Conservation (phyloP, 768 basidiomycete genomes). For the Calvatia gigantea region DNA sequence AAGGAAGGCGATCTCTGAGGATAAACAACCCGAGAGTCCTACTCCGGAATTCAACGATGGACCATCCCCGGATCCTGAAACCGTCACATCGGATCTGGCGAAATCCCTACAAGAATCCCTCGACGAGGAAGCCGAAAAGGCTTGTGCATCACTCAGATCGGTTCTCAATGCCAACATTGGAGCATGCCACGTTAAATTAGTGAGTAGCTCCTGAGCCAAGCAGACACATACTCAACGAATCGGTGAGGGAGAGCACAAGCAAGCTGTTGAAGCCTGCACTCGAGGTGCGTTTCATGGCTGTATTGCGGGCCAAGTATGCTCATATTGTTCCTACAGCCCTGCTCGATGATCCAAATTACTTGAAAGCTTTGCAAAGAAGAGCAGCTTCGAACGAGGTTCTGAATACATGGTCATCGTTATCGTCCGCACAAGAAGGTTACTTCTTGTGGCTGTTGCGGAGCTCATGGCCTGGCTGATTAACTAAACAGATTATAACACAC, state of each 20-base stretch:
- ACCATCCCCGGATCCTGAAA: conserved; percentile 18
- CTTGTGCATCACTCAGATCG: conserved; percentile 37
- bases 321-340: conserved; percentile 50
- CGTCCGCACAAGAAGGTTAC: conserved; percentile 80
- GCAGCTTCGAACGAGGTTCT: conserved; percentile 81
- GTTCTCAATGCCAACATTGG: conserved; percentile 85
- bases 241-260: conserved; percentile 69
- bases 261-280: conserved; percentile 77
- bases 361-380: conserved; percentile 88
- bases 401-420: conserved; percentile 78
- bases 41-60: conserved; percentile 14
- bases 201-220: conserved; percentile 29
- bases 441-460: too few relatives aligned
- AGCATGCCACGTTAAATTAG: conserved; percentile 80
- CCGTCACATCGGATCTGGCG: neutral
- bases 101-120: conserved; percentile 1
- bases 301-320: neutral
- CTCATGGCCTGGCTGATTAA: neutral
- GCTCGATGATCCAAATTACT: conserved; percentile 78
- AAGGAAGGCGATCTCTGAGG: conserved; percentile 21
- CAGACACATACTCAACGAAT: conserved; percentile 7
- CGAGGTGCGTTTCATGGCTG: conserved; percentile 44
- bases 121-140: conserved; percentile 25
- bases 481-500: conserved; percentile 66
- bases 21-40: neutral